These are phyloP conservation scores for Wallacemonas sp. DNA, from an alignment of 208 protist species.

Conservation along the genomic window DNA sequence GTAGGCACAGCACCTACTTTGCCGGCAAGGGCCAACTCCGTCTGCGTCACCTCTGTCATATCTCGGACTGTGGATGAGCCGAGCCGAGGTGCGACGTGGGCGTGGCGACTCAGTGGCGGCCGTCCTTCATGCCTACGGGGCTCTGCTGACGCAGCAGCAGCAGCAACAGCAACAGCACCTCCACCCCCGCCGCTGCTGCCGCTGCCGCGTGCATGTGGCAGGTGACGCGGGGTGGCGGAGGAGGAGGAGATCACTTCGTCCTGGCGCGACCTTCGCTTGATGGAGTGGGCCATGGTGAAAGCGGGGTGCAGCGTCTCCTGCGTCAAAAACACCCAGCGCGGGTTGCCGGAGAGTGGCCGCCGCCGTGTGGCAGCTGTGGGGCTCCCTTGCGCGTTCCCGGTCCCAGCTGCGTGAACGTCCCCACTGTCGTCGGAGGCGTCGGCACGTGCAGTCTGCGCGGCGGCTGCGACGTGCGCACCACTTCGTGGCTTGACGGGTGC, in stretches of 20 bases:
- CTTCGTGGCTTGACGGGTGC: background rate
- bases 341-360: constrained; percentile 1
- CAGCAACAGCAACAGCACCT: background rate
- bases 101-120: background rate
- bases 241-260: background rate
- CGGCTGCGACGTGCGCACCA: too few species aligned
- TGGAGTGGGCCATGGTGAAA: background rate
- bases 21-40: too few species aligned
- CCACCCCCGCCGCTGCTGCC: background rate
- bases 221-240: background rate
- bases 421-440: too few species aligned
- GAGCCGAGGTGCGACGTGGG: background rate
- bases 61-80: background rate
- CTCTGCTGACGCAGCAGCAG: background rate
- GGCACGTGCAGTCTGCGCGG: too few species aligned
- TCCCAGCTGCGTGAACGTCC: too few species aligned
- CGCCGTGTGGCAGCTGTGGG: too few species aligned
- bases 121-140: too few species aligned
- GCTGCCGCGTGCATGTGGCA: background rate
- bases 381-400: too few species aligned
- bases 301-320: constrained; percentile 1
- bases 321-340: constrained; percentile 3
- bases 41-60: too few species aligned
- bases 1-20: too few species aligned
- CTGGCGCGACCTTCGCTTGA: background rate